Evolutionary conservation across 352 stramenopile species (phyloP).

Genomic region (Phytophthora idaei): DNA sequence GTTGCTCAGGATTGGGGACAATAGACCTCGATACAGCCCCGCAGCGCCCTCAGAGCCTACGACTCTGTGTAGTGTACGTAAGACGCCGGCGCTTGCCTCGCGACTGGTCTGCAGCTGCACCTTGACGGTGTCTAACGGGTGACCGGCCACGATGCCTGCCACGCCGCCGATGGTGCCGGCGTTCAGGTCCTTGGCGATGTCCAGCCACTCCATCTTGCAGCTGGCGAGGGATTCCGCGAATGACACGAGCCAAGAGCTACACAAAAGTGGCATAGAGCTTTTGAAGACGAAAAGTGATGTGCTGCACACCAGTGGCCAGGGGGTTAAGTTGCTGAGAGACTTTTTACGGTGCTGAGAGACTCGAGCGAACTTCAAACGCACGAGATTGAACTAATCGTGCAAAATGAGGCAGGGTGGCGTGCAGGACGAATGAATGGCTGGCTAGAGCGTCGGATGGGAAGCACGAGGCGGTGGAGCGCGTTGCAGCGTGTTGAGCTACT

Average conservation of each 20-base stretch:
- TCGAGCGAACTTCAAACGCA: background rate
- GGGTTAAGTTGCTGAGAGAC: constrained; percentile 12
- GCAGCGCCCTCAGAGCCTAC: constrained; percentile 57
- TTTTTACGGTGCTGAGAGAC: constrained; percentile 5
- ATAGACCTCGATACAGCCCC: constrained; percentile 75
- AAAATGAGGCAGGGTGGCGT: background rate
- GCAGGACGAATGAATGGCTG: background rate
- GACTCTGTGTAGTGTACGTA: constrained; percentile 61
- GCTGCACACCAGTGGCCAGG: background rate
- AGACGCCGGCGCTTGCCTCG: constrained; percentile 37
- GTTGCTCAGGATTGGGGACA: constrained; percentile 83
- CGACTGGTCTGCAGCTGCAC: constrained; percentile 78
- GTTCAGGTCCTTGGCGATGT: constrained; percentile 85
- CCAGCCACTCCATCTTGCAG: constrained; percentile 73
- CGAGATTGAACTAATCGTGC: constrained; percentile 10
- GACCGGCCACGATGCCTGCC: constrained; percentile 75
- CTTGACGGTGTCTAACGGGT: constrained; percentile 89
- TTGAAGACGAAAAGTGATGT: constrained; percentile 18
- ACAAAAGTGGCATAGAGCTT: constrained; percentile 18
- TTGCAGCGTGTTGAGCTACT: background rate
- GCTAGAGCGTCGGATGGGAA: background rate
- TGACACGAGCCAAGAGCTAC: background rate
- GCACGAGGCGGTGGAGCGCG: background rate
- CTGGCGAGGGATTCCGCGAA: constrained; percentile 18
- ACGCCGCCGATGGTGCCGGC: constrained; percentile 82